These are phyloP conservation scores for Xerophyta viscosa DNA, from an alignment of 106 monocot genomes.

Conservation along the genomic window DNA sequence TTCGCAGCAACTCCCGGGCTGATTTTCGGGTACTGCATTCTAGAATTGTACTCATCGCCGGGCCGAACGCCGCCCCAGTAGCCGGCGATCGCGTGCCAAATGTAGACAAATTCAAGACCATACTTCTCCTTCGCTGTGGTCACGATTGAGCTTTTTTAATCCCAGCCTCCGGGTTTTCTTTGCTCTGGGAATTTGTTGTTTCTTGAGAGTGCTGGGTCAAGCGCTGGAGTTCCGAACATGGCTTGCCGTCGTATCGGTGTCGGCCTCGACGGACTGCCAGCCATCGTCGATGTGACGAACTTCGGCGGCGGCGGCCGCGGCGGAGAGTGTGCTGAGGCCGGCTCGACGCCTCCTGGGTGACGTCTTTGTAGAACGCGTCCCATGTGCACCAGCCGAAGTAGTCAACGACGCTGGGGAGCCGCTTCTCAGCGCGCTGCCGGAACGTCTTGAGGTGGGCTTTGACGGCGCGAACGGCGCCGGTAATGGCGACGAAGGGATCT, in stretches of 20 bases:
- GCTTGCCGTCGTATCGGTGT: constrained; percentile 7
- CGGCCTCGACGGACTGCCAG: constrained; percentile 65
- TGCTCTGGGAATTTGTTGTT: constrained; percentile 75
- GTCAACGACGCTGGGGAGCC: constrained; percentile 60
- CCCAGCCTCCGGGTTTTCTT: constrained; percentile 32
- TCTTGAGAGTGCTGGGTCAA: constrained; percentile 70
- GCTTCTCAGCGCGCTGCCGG: constrained; percentile 56
- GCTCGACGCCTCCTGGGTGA: constrained; percentile 82
- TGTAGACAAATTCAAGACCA: constrained; percentile 68
- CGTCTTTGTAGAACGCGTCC: constrained; percentile 95
- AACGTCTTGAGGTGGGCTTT: constrained; percentile 61
- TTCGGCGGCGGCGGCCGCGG: constrained; percentile 60
- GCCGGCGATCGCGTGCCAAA: constrained; percentile 90
- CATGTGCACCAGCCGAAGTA: constrained; percentile 97
- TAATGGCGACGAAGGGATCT: constrained; percentile 76
- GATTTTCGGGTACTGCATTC: constrained; percentile 62
- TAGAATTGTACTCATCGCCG: constrained; percentile 33
- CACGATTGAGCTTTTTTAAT: constrained; percentile 64
- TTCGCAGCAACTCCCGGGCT: constrained; percentile 62
- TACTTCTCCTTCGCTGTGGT: constrained; percentile 62
- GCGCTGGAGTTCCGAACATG: constrained; percentile 17
- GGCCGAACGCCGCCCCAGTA: constrained; percentile 96
- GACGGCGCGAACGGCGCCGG: constrained; percentile 56
- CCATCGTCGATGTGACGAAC: constrained; percentile 97
- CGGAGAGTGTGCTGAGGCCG: constrained; percentile 46